Evolutionary conservation across 176 grass and related monocot genomes (phyloP), one percentile per base, ranked within the genome.

Genomic region (Poa pratensis): DNA sequence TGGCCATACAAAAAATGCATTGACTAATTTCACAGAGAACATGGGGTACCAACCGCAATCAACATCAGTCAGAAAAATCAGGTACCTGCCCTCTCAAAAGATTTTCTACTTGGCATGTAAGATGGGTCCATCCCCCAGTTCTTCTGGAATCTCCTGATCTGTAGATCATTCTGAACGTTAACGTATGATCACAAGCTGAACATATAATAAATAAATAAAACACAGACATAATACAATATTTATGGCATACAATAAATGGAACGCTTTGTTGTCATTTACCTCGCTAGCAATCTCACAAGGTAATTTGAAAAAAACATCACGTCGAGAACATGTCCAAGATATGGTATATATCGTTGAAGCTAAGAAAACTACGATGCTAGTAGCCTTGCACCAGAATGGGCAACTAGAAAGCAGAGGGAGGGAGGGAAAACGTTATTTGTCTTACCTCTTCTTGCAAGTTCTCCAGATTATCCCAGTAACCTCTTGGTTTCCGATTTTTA

Each of bases 401-500:
- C 20, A 65, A 55, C 19, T 73, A 62, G 1, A 58, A 82, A 23
- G 18, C 60, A 71, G 76, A 40, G 73, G 46, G 68, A 13, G 17
- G 6, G 14, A 71, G 9, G 2, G 19, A 27, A 40, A 55, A 11
- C 18, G 40, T 72, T n/a, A 57, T 83, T 22, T 3, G 4, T 42
- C 52, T 75, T 88, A 94, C 96, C 93, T 98, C 93, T 86, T 94
- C 88, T 89, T 95, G 87, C 88, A 98, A 86, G 86, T 98, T 98
- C 78, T 98, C 96, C 8, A 98, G 83, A 87, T 91, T 94, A 82
- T 98, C 96, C 96, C 96, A 98, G 59, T 95, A 98, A 69, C 93
- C 96, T 82, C 84, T 98, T 61, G 96, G 96, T 58, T 98, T 95
- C 67, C 96, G 74, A 62, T 95, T 79, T 77, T 98, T 95, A 40